A percentile compares a stretch with the other conserved stretches of the same genome.
Conservation (phyloP, 805 yeast species). For the Torulaspora delbrueckii region DNA sequence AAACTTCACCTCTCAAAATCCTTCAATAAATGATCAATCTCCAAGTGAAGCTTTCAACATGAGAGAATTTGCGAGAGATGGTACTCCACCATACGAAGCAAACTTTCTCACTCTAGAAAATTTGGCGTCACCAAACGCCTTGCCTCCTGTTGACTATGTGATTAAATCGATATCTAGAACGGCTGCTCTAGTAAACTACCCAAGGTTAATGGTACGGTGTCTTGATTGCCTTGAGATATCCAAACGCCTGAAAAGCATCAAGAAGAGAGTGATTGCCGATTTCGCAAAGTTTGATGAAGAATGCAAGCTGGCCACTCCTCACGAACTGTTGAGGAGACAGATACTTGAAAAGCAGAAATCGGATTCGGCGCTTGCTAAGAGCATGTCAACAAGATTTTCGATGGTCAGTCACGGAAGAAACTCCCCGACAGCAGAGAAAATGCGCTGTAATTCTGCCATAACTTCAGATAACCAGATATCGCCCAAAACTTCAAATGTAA, state of each 20-base stretch:
- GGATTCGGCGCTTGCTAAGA: constrained; percentile 10
- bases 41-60: neutral
- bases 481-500: constrained; percentile 18
- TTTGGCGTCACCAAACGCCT: constrained; percentile 50
- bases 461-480: constrained; percentile 12
- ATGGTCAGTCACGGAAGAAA: neutral
- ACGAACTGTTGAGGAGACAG: constrained; percentile 7
- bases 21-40: constrained; percentile 1
- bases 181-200: constrained; percentile 57
- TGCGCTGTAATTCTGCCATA: constrained; percentile 12
- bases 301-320: constrained; percentile 1
- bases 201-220: constrained; percentile 48
- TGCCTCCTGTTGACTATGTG: constrained; percentile 50
- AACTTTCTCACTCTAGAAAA: constrained; percentile 49
- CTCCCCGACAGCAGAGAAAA: constrained; percentile 4
- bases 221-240: constrained; percentile 33
- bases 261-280: constrained; percentile 17
- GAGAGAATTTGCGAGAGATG: constrained; percentile 13
- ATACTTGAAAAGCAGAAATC: constrained; percentile 10
- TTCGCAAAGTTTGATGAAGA: constrained; percentile 13
- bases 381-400: constrained; percentile 8
- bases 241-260: constrained; percentile 20
- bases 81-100: constrained; percentile 9
- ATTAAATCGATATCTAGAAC: constrained; percentile 59
- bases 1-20: constrained; percentile 8